These are phyloP conservation scores for Apiospora arundinis DNA, from an alignment of 2,329 filamentous ascomycete species.

Conservation along the genomic window DNA sequence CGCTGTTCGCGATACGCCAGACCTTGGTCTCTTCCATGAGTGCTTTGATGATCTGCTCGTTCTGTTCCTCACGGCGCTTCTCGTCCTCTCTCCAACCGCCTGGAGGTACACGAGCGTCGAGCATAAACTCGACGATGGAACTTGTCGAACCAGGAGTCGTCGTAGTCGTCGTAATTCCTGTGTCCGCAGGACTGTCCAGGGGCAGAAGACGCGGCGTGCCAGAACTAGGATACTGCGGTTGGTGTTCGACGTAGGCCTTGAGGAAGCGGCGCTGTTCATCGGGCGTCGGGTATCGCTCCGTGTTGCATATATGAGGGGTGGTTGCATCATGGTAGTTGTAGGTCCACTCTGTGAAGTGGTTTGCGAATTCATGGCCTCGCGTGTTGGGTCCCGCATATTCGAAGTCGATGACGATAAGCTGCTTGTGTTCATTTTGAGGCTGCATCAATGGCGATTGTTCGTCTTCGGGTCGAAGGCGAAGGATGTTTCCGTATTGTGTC, in stretches of 20 bases:
- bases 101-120: conserved; percentile 72
- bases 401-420: conserved; percentile 96
- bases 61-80: conserved; percentile 64
- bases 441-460: conserved; percentile 86
- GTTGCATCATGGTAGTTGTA: conserved; percentile 91
- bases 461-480: conserved; percentile 71
- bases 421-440: conserved; percentile 92
- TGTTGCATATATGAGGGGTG: conserved; percentile 71
- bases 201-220: conserved; percentile 58
- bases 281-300: conserved; percentile 72
- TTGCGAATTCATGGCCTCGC: conserved; percentile 89
- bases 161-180: conserved; percentile 44
- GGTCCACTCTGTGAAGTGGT: conserved; percentile 98
- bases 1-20: conserved; percentile 88
- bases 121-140: conserved; percentile 75
- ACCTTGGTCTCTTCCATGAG: conserved; percentile 80
- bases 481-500: conserved; percentile 98
- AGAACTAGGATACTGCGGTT: conserved; percentile 66
- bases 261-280: conserved; percentile 88
- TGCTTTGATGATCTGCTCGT: conserved; percentile 71
- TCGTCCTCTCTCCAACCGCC: conserved; percentile 67
- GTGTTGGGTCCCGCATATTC: conserved; percentile 94
- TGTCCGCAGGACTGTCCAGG: conserved; percentile 47
- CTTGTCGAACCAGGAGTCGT: conserved; percentile 47
- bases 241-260: conserved; percentile 84